Evolutionary conservation across 768 basidiomycete species (phyloP), one percentile per base, ranked within the genome.

Genomic region (Hydnomerulius pinastri): DNA sequence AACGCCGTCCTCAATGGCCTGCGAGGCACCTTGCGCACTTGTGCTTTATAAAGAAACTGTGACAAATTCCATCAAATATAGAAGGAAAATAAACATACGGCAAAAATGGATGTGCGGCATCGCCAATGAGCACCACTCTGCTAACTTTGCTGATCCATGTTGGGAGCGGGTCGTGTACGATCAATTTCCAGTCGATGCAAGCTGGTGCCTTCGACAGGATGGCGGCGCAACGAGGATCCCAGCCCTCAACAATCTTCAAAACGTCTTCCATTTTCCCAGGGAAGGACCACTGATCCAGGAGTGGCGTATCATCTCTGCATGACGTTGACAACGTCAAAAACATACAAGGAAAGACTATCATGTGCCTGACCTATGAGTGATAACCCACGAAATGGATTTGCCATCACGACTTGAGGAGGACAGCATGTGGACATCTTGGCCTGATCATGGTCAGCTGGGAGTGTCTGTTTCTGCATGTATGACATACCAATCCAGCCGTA

Each of bases 1-100:
- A 0, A 66, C 68, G 6, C 60, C 73, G 48, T 76, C 74, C 49
- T 76, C 74, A 25, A 73, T 63, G 1, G 74, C 74, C 38, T 72
- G 71, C 0, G 74, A 67, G 1, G 74, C 74, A 4, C 74, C 74
- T 56, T 73, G 67, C 1, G 51, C 53, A 13, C 48, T 50, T 24
- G 48, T 35, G 21, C 48, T 50, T 27, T 39, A n/a, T n/a, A n/a
- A n/a, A n/a, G n/a, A n/a, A n/a, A n/a, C n/a, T n/a, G n/a, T n/a
- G n/a, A n/a, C 20, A n/a, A n/a, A n/a, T n/a, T n/a, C n/a, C n/a
- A n/a, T n/a, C n/a, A 44, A 4, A n/a, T 13, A 30, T 46, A 25
- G 2, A n/a, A 4, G 39, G n/a, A 17, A 43, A 27, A 27, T 7
- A 43, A 11, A 17, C 60, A 18, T 28, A 61, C 61, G 65, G 65